A percentile compares a stretch with the other conserved stretches of the same genome.
phyloP scores from a whole-genome alignment of 768 basidiomycete species.

The Boletus vinaceobasis region DNA sequence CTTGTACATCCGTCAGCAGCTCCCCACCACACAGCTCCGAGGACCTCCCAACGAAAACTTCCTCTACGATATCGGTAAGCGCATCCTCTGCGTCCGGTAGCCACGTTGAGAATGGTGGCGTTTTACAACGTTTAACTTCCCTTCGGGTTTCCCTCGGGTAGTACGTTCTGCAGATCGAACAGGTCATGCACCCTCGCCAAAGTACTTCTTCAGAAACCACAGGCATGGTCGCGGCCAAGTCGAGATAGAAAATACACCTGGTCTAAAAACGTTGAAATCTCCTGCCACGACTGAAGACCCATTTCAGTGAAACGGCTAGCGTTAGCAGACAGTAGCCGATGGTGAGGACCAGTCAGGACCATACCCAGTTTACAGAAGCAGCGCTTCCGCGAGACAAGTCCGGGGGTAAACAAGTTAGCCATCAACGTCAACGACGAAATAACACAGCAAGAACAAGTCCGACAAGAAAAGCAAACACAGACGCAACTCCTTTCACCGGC shows the following conservation, averaged over 20 bases:
- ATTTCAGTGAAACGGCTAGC: too few relatives aligned
- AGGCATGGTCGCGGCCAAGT: slow-evolving; percentile 58
- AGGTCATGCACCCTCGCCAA: not conserved
- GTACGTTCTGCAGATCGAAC: not conserved
- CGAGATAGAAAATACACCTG: slow-evolving; percentile 67
- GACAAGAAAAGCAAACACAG: slow-evolving; percentile 20
- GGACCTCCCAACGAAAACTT: not conserved
- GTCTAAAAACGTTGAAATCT: slow-evolving; percentile 68
- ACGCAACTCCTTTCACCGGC: slow-evolving; percentile 16
- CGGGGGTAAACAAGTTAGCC: not conserved
- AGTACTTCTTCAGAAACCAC: slow-evolving; percentile 79
- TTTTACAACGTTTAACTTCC: slow-evolving; percentile 23
- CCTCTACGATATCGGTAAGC: not conserved
- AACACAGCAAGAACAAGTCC: slow-evolving; percentile 23
- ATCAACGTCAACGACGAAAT: slow-evolving; percentile 14
- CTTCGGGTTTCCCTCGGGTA: slow-evolving; percentile 73
- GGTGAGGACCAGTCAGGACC: too few relatives aligned
- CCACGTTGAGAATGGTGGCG: too few relatives aligned
- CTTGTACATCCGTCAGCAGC: not conserved
- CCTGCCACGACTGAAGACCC: slow-evolving; percentile 6
- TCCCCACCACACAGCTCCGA: not conserved
- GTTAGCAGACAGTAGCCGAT: too few relatives aligned
- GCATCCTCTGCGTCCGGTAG: not conserved
- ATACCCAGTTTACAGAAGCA: too few relatives aligned
- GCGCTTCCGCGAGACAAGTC: not conserved